Conservation (phyloP, 306 rosid genomes). For the Castanopsis chinensis region DNA sequence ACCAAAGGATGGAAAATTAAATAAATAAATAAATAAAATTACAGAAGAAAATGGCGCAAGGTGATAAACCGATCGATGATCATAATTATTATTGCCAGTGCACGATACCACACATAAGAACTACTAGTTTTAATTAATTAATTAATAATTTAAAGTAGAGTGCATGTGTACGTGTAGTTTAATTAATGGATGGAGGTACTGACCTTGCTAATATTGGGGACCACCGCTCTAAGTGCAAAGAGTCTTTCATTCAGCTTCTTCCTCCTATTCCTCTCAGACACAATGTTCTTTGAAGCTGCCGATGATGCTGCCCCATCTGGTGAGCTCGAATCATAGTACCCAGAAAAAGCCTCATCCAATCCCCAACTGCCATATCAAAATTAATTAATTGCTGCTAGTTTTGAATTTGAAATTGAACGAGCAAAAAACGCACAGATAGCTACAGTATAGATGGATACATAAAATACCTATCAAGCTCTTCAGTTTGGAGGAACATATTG, state of each 20-base stretch:
- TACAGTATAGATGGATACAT: not conserved
- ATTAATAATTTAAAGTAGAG: too few relatives aligned
- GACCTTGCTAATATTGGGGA: conserved; percentile 95
- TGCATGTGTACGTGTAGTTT: too few relatives aligned
- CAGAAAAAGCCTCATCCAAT: conserved; percentile 70
- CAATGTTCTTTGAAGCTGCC: conserved; percentile 81
- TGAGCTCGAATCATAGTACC: conserved; percentile 84
- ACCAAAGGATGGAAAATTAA: not conserved
- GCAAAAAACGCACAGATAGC: not conserved
- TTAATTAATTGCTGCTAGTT: not conserved
- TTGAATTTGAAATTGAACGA: too few relatives aligned
- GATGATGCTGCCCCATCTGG: conserved; percentile 89
- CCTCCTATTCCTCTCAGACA: conserved; percentile 88
- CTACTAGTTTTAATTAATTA: not conserved
- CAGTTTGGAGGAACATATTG: conserved; percentile 63
- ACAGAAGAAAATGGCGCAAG: not conserved
- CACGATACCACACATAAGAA: not conserved
- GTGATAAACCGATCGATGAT: too few relatives aligned
- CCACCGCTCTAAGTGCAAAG: conserved; percentile 89
- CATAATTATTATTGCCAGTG: not conserved
- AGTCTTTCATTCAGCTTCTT: conserved; percentile 91
- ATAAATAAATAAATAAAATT: not conserved
- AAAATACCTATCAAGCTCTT: conserved; percentile 73
- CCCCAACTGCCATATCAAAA: conserved; percentile 51
- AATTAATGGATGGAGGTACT: not conserved